Evolutionary conservation across 140 eudicot genomes (phyloP).

Genomic region (Flaveria floridana): DNA sequence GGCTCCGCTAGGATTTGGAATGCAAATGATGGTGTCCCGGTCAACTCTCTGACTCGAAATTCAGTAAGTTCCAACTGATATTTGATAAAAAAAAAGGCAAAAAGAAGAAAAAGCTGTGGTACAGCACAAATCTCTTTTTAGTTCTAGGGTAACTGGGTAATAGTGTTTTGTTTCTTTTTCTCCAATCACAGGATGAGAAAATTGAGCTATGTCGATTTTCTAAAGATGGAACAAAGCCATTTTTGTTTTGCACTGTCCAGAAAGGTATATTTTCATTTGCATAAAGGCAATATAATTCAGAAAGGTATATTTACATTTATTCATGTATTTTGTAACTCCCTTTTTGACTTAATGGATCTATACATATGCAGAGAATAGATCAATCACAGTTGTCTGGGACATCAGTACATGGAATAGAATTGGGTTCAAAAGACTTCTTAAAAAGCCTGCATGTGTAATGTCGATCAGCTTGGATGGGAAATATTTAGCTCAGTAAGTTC

Average conservation of each 20-base stretch:
- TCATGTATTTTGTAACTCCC: background rate
- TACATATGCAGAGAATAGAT: slow-evolving; percentile 44
- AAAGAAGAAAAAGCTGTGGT: background rate
- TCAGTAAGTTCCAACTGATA: slow-evolving; percentile 45
- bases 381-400: slow-evolving; percentile 83
- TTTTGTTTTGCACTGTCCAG: slow-evolving; percentile 80
- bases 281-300: background rate
- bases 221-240: slow-evolving; percentile 91
- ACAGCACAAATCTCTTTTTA: background rate
- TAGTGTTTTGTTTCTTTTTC: slow-evolving; percentile 18
- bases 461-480: slow-evolving; percentile 86
- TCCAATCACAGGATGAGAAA: slow-evolving; percentile 62
- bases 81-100: background rate
- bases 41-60: slow-evolving; percentile 70
- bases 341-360: slow-evolving; percentile 11
- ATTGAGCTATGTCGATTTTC: slow-evolving; percentile 93
- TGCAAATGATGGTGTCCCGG: slow-evolving; percentile 74
- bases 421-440: slow-evolving; percentile 71
- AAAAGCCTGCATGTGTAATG: slow-evolving; percentile 85
- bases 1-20: slow-evolving; percentile 98
- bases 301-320: background rate
- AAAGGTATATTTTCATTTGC: slow-evolving; percentile 35
- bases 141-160: slow-evolving; percentile 17
- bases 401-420: slow-evolving; percentile 88
- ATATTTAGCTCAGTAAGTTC: slow-evolving; percentile 89